These are phyloP conservation scores for Posidonia oceanica DNA, from an alignment of 116 monocot species.

Conservation along the genomic window DNA sequence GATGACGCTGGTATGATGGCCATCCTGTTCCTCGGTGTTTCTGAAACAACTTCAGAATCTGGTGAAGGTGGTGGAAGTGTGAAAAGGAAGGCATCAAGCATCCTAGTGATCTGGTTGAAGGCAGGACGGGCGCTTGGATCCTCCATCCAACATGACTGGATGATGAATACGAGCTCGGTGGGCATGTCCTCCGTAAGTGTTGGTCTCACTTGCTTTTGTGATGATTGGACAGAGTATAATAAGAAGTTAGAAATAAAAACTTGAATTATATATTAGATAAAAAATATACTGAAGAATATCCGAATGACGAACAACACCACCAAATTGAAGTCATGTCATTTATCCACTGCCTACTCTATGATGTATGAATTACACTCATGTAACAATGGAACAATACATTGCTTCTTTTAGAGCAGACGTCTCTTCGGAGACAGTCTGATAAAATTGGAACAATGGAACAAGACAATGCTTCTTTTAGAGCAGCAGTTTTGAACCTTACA, in stretches of 20 bases:
- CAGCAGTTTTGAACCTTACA: no score
- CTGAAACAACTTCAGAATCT: slow-evolving; percentile 9
- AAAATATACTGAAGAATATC: no score
- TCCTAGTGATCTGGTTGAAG: slow-evolving; percentile 76
- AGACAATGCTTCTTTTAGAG: no score
- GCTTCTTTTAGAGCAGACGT: no score
- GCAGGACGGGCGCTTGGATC: slow-evolving; percentile 69
- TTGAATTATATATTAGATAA: not conserved
- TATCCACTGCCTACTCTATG: no score
- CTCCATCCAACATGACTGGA: slow-evolving; percentile 88
- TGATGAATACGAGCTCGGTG: slow-evolving; percentile 43
- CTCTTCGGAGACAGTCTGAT: no score
- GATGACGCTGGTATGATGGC: slow-evolving; percentile 16
- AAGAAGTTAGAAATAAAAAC: not conserved
- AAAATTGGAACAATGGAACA: no score
- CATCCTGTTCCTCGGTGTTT: slow-evolving; percentile 7
- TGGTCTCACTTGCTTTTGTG: slow-evolving; percentile 37
- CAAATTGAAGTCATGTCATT: no score
- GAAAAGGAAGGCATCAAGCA: slow-evolving; percentile 58
- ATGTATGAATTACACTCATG: no score
- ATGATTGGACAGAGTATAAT: not conserved
- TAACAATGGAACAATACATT: no score
- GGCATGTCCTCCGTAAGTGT: slow-evolving; percentile 58
- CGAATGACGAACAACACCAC: no score
- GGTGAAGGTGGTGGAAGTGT: slow-evolving; percentile 33